Evolutionary conservation across 345 rosid species (phyloP).

Genomic region (Sonneratia alba): DNA sequence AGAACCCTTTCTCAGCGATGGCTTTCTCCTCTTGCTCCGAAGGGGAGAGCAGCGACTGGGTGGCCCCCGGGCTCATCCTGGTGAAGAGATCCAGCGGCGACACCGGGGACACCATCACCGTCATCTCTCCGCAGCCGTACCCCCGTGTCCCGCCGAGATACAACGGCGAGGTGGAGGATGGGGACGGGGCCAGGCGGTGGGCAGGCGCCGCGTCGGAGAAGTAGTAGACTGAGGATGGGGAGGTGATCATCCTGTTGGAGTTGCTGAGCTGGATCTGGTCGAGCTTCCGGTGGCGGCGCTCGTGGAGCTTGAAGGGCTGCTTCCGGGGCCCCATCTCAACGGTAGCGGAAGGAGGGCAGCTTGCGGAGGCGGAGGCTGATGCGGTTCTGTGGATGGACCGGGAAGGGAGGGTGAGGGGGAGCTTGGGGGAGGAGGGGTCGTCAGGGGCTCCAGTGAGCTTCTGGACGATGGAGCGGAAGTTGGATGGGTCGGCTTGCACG

Average conservation of each 20-base stretch:
- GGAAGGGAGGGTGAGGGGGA: slow-evolving; percentile 33
- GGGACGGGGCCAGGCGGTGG: neutral
- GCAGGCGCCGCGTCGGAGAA: neutral
- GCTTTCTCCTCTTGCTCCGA: slow-evolving; percentile 34
- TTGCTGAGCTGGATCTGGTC: slow-evolving; percentile 47
- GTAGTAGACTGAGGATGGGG: slow-evolving; percentile 5
- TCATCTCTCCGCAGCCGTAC: neutral
- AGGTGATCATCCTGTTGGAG: slow-evolving; percentile 6
- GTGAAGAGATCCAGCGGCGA: slow-evolving; percentile 54
- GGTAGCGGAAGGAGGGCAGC: neutral
- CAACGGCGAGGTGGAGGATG: slow-evolving; percentile 6
- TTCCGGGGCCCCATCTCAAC: slow-evolving; percentile 17
- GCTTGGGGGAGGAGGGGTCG: slow-evolving; percentile 32
- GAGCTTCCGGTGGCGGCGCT: slow-evolving; percentile 66
- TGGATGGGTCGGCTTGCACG: slow-evolving; percentile 80
- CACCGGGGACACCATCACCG: slow-evolving; percentile 51
- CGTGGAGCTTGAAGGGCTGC: slow-evolving; percentile 71
- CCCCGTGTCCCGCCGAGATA: neutral
- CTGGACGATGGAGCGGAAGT: slow-evolving; percentile 77
- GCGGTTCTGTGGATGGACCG: slow-evolving; percentile 10
- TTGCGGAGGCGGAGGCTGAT: slow-evolving; percentile 4
- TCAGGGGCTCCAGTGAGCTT: slow-evolving; percentile 75
- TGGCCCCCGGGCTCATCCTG: slow-evolving; percentile 29
- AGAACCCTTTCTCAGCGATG: slow-evolving; percentile 57
- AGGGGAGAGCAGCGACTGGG: slow-evolving; percentile 20